Evolutionary conservation across 495 filamentous ascomycete species (phyloP).

Genomic region (Lasiosphaeriaceae sp.): DNA sequence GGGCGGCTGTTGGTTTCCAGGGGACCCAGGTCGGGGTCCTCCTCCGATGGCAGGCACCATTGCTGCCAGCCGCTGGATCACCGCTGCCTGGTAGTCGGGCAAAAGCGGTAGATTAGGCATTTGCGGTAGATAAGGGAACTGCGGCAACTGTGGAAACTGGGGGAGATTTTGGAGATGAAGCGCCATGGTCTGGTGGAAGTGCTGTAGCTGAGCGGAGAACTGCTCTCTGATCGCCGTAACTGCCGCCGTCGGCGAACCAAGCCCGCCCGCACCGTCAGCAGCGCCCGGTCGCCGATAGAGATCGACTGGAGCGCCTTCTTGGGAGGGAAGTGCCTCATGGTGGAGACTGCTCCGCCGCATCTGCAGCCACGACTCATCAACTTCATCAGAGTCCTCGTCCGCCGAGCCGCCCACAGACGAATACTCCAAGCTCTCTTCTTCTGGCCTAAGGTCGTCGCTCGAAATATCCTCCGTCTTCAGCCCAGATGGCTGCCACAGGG

Average conservation of each 20-base stretch:
- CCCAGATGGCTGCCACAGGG: conserved; percentile 51
- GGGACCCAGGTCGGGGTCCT: conserved; percentile 35
- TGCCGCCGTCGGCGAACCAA: conserved; percentile 56
- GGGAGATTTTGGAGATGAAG: conserved; percentile 32
- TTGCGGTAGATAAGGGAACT: conserved; percentile 22
- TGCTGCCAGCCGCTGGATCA: conserved; percentile 67
- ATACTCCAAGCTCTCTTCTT: conserved; percentile 43
- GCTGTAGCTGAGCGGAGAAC: conserved; percentile 71
- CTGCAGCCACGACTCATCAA: conserved; percentile 32
- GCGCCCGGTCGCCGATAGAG: conserved; percentile 22
- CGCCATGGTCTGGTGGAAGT: conserved; percentile 66
- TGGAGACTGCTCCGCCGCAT: conserved; percentile 29
- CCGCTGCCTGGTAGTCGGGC: conserved; percentile 67
- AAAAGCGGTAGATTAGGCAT: conserved; percentile 53
- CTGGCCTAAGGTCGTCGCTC: conserved; percentile 27
- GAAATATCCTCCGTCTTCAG: conserved; percentile 37
- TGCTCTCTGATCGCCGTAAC: conserved; percentile 74
- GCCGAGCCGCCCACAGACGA: conserved; percentile 31
- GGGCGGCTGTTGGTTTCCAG: conserved; percentile 31
- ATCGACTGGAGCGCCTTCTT: conserved; percentile 18
- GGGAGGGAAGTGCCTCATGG: neutral
- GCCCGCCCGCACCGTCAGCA: conserved; percentile 28
- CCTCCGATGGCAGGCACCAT: conserved; percentile 59
- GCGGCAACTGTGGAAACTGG: conserved; percentile 1
- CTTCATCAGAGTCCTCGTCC: conserved; percentile 33